These are phyloP conservation scores for Lichina pygmaea DNA, from an alignment of 495 filamentous ascomycete species.

Conservation along the genomic window DNA sequence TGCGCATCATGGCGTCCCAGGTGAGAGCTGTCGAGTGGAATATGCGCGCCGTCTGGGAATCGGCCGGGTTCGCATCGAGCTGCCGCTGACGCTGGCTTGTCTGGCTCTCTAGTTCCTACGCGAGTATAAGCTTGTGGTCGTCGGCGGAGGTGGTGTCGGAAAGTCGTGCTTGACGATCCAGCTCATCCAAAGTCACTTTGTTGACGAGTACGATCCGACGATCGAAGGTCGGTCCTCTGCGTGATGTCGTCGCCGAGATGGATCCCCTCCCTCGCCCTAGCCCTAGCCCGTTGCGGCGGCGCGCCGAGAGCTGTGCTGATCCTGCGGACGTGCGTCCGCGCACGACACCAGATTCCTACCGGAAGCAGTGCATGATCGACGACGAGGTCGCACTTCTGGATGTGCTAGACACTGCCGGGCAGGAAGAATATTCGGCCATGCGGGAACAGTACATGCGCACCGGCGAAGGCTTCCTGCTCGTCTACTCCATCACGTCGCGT, in stretches of 20 bases:
- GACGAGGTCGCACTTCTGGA: slow-evolving; percentile 93
- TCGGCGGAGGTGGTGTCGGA: slow-evolving; percentile 92
- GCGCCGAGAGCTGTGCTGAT: neutral
- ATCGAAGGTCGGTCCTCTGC: slow-evolving; percentile 60
- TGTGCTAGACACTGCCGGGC: slow-evolving; percentile 90
- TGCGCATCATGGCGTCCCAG: slow-evolving; percentile 18
- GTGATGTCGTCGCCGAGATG: no score
- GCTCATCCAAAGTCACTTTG: slow-evolving; percentile 95
- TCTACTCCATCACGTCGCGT: slow-evolving; percentile 93
- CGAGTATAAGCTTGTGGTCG: slow-evolving; percentile 97
- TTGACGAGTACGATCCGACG: slow-evolving; percentile 97
- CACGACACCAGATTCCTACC: slow-evolving; percentile 60
- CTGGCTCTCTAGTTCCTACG: slow-evolving; percentile 45
- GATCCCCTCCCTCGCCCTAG: slow-evolving; percentile 1
- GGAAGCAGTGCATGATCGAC: slow-evolving; percentile 97
- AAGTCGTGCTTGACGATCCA: slow-evolving; percentile 99
- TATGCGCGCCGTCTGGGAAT: neutral
- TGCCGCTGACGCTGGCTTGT: slow-evolving; percentile 4
- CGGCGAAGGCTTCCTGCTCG: slow-evolving; percentile 88
- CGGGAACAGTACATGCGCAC: slow-evolving; percentile 99
- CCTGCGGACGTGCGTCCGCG: no score
- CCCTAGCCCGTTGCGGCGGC: neutral
- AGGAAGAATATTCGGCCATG: slow-evolving; percentile 99
- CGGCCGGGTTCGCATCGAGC: neutral
- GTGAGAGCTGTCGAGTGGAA: slow-evolving; percentile 7